Evolutionary conservation across 2,329 filamentous ascomycete genomes (phyloP).

Genomic region (Fusarium sarcochroum): DNA sequence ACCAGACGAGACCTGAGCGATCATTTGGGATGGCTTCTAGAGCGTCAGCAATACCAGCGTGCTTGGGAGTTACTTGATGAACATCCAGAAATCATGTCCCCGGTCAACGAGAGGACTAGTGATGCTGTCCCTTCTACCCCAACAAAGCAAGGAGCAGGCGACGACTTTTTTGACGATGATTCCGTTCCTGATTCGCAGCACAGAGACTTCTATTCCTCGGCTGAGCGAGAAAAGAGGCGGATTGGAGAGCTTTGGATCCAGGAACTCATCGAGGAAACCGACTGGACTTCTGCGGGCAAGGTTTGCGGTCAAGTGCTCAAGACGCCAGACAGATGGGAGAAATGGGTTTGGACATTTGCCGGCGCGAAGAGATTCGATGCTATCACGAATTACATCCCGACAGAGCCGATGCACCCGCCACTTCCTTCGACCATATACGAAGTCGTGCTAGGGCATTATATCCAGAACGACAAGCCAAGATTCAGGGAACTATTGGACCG

Average conservation of each 20-base stretch:
- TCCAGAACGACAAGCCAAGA: slow-evolving; percentile 79
- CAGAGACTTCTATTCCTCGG: slow-evolving; percentile 71
- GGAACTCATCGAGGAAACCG: slow-evolving; percentile 79
- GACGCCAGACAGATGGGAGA: slow-evolving; percentile 88
- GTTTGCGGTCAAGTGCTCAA: slow-evolving; percentile 87
- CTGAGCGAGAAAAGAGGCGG: slow-evolving; percentile 88
- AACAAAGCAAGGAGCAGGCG: slow-evolving; percentile 57
- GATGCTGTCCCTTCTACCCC: slow-evolving; percentile 60
- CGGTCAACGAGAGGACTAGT: slow-evolving; percentile 56
- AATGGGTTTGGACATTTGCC: slow-evolving; percentile 95
- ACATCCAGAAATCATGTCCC: slow-evolving; percentile 79
- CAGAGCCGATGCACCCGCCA: slow-evolving; percentile 80
- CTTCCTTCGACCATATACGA: slow-evolving; percentile 89
- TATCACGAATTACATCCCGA: slow-evolving; percentile 87
- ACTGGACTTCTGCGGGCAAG: slow-evolving; percentile 84
- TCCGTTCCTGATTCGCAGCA: slow-evolving; percentile 70
- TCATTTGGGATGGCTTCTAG: slow-evolving; percentile 87
- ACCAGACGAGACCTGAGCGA: slow-evolving; percentile 89
- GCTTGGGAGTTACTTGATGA: slow-evolving; percentile 92
- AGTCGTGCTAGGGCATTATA: slow-evolving; percentile 89
- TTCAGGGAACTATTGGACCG: slow-evolving; percentile 84
- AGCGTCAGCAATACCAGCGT: slow-evolving; percentile 83
- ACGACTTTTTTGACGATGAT: slow-evolving; percentile 82
- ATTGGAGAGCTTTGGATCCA: slow-evolving; percentile 96
- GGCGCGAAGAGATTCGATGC: slow-evolving; percentile 89